phyloP scores from a whole-genome alignment of 257 asterid genomes.

The Jacaranda mimosifolia region DNA sequence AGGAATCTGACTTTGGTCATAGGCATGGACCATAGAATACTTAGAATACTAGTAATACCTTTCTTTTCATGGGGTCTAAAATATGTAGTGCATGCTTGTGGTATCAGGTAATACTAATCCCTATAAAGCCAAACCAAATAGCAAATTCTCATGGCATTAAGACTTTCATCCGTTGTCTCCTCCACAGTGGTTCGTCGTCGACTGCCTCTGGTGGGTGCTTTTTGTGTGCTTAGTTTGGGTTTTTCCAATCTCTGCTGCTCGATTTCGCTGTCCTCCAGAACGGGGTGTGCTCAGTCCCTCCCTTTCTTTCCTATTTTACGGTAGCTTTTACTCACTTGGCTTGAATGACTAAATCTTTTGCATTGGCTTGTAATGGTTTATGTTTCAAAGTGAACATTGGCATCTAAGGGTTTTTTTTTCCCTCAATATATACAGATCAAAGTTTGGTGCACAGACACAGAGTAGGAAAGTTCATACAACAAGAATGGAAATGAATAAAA shows the following conservation, averaged over 20 bases:
- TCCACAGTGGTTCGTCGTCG: constrained; percentile 67
- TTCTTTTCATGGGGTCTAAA: constrained; percentile 36
- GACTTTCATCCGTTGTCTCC: constrained; percentile 70
- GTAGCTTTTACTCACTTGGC: constrained; percentile 45
- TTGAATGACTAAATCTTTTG: constrained; percentile 10
- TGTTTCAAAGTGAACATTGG: constrained; percentile 28
- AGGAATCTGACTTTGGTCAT: constrained; percentile 14
- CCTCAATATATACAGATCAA: constrained; percentile 47
- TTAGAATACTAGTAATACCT: constrained; percentile 4
- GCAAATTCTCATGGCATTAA: constrained; percentile 70
- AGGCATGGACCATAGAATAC: too few species aligned
- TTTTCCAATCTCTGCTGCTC: constrained; percentile 69
- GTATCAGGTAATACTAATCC: constrained; percentile 54
- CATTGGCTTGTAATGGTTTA: not conserved
- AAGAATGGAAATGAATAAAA: constrained; percentile 78
- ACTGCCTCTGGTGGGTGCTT: constrained; percentile 84
- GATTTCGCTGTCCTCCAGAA: constrained; percentile 49
- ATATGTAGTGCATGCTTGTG: constrained; percentile 48
- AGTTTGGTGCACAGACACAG: constrained; percentile 42
- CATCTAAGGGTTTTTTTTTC: constrained; percentile 30
- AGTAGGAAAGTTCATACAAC: constrained; percentile 49
- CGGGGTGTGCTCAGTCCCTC: constrained; percentile 61
- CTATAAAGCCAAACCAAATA: constrained; percentile 48
- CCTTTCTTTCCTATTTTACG: constrained; percentile 54
- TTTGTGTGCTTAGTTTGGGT: constrained; percentile 84